Base-by-base conservation (phyloP, 805 yeast genomes). In the Debaryomyces hansenii region DNA sequence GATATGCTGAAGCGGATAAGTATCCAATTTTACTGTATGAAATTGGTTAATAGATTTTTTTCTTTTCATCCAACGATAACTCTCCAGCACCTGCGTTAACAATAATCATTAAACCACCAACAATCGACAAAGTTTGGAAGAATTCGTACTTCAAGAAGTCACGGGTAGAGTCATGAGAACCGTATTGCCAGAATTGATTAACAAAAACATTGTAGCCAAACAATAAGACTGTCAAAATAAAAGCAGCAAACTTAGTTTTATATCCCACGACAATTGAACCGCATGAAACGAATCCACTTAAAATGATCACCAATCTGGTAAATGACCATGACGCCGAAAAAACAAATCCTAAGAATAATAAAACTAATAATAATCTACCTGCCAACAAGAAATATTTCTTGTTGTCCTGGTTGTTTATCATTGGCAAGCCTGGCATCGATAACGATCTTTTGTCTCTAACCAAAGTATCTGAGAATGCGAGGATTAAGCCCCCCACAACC, bases 11-110 rank as follows among this genome's bases (percentile, higher is more conserved):
- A 31, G 16, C 11, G 8, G 5, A 2, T 31, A 11, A 31, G 7
- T 31, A 12, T 6, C 11, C 16, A 14, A 31, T 6, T 8, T 9
- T 11, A 31, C 7, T 31, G 7, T 14, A 31, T 8, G 2, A 11
- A 31, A 3, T 31, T 5, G 16, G 16, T 49, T 70, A 90, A 64
- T 87, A 89, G 49, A 88, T 84, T 77, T 92, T 92, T 76, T 92
- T 91, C 85, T 94, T 92, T 67, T 90, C 97, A 62, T 92, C 99
- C 48, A 92, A 72, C 21, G 96, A 87, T 53, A 92, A 77, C 57
- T 87, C 91, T 42, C 99, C 99, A 27, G 98, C 98, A 51, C 99
- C 99, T 3, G 96, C 89, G 70, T 87, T 90, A 49, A 89, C 96
- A 50, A 94, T 88, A 55, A 94, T 74, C 51, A 92, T 71, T 52